Percentiles rank a stretch among this genome's conserved stretches.
phyloP scores from a whole-genome alignment of 148 eudicot species.

The Rhododendron kiyosumense region DNA sequence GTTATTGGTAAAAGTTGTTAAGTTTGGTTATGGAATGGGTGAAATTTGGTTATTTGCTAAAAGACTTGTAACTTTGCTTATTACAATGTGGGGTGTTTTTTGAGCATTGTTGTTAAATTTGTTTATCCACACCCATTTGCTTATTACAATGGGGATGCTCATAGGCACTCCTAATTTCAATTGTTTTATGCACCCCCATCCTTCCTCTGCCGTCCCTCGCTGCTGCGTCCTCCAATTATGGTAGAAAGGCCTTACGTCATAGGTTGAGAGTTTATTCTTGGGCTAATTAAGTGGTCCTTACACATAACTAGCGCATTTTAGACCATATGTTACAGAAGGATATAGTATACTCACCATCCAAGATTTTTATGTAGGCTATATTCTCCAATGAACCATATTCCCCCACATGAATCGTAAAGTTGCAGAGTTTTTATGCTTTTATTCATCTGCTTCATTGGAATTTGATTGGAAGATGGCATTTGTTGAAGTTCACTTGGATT shows the following conservation, averaged over 20 bases:
- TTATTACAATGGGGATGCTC: neutral
- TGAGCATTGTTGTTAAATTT: too few species aligned
- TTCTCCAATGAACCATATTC: neutral
- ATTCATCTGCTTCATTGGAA: neutral
- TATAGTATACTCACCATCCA: neutral
- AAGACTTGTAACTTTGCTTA: too few species aligned
- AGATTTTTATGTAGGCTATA: neutral
- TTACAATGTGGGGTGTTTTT: too few species aligned
- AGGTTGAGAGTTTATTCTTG: neutral
- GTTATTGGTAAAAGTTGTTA: too few species aligned
- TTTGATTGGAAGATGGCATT: neutral
- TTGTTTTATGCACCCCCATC: neutral
- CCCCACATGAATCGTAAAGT: neutral
- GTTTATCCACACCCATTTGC: too few species aligned
- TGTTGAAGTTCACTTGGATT: neutral
- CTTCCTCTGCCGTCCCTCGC: neutral
- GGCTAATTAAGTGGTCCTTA: slow-evolving; percentile 2
- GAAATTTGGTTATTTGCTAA: too few species aligned
- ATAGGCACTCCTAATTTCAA: neutral
- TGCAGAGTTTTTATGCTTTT: neutral
- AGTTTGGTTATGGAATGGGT: too few species aligned
- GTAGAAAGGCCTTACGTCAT: neutral
- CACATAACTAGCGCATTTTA: neutral
- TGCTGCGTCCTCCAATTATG: neutral
- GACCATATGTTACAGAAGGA: neutral